Evolutionary conservation across 2,329 filamentous ascomycete genomes (phyloP).

Genomic region (Geosmithia flava): DNA sequence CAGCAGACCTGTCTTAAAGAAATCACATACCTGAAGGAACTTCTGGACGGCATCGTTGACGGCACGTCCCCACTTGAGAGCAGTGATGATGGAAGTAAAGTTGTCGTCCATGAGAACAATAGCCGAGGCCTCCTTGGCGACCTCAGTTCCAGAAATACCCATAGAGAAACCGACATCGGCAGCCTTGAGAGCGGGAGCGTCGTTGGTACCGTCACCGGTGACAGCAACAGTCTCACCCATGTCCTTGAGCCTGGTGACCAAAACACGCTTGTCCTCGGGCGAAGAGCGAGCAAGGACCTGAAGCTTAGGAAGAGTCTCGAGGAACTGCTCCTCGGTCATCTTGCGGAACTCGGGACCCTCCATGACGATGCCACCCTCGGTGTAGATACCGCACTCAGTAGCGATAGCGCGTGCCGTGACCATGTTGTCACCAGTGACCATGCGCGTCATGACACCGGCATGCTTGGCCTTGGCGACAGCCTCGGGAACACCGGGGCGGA

Average conservation of each 20-base stretch:
- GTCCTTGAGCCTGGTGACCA: conserved; percentile 49
- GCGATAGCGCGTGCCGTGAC: conserved; percentile 31
- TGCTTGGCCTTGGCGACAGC: conserved; percentile 50
- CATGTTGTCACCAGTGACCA: conserved; percentile 41
- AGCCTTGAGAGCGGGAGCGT: conserved; percentile 48
- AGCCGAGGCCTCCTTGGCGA: conserved; percentile 48
- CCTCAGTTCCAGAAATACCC: conserved; percentile 49
- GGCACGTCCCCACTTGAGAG: conserved; percentile 47
- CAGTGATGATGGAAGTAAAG: conserved; percentile 48
- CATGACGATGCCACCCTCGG: conserved; percentile 57
- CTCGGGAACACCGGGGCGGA: conserved; percentile 47
- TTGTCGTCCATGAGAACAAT: conserved; percentile 53
- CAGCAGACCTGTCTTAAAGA: background rate
- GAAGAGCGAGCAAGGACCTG: conserved; percentile 54
- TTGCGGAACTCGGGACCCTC: conserved; percentile 37
- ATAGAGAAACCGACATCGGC: conserved; percentile 52
- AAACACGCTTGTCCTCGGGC: conserved; percentile 50
- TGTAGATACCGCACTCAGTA: conserved; percentile 25
- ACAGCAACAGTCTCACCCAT: conserved; percentile 51
- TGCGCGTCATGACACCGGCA: conserved; percentile 54
- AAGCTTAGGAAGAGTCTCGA: conserved; percentile 42
- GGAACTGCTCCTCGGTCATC: conserved; percentile 31
- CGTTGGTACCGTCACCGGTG: conserved; percentile 50
- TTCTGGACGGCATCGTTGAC: conserved; percentile 50
- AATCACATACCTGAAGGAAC: conserved; percentile 34